Evolutionary conservation across 805 yeast genomes (phyloP).

Genomic region (Candida coleopterorum): DNA sequence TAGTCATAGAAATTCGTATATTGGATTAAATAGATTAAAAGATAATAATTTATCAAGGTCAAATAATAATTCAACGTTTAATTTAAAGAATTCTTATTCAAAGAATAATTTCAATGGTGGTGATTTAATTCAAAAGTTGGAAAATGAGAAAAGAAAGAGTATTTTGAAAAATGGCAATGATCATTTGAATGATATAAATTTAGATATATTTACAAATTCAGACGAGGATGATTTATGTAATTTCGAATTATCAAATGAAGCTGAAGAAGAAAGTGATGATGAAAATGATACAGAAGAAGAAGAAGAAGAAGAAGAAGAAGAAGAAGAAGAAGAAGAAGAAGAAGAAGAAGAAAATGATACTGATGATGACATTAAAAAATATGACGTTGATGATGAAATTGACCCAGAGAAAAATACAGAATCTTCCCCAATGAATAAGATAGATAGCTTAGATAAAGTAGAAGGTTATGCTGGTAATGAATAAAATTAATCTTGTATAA

Average conservation of each 20-base stretch:
- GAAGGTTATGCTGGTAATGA: constrained; percentile 1
- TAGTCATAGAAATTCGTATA: constrained; percentile 30
- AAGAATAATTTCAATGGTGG: background rate
- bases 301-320: background rate
- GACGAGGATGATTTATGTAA: constrained; percentile 11
- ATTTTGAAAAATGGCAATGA: constrained; percentile 4
- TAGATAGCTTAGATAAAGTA: constrained; percentile 1
- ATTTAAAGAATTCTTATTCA: constrained; percentile 3
- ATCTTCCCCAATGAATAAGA: constrained; percentile 1
- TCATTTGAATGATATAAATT: constrained; percentile 2
- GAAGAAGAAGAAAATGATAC: constrained; percentile 1
- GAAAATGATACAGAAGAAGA: constrained; percentile 6
- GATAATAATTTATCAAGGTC: constrained; percentile 21
- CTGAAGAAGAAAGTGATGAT: constrained; percentile 2
- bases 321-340: background rate
- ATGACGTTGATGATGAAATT: constrained; percentile 2
- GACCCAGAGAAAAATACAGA: constrained; percentile 2
- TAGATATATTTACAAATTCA: constrained; percentile 8
- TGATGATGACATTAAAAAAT: background rate
- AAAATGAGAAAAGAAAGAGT: background rate
- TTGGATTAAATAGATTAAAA: constrained; percentile 36
- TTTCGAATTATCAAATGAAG: constrained; percentile 10
- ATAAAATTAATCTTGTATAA: constrained; percentile 15
- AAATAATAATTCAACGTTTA: constrained; percentile 13
- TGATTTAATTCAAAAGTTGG: constrained; percentile 2